Conservation (phyloP, 352 stramenopile species). For the Phytophthora brassicae region DNA sequence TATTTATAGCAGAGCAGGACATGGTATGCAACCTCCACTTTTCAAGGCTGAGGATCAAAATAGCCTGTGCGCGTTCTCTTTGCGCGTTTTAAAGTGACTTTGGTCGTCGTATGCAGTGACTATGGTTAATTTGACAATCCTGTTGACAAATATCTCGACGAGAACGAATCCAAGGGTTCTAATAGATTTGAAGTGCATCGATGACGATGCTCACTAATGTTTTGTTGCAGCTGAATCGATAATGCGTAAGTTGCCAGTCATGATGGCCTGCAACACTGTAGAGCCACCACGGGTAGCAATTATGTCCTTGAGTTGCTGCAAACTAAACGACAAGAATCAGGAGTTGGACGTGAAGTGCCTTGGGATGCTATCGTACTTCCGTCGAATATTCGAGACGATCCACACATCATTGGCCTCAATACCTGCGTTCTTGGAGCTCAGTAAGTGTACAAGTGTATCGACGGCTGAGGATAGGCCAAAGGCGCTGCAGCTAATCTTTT, state of each 20-base stretch:
- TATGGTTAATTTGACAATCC: neutral
- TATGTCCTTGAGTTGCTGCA: slow-evolving; percentile 54
- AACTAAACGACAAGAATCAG: neutral
- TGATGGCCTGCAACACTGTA: slow-evolving; percentile 61
- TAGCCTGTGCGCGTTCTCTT: slow-evolving; percentile 6
- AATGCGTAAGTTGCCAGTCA: slow-evolving; percentile 48
- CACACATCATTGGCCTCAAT: slow-evolving; percentile 76
- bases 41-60: slow-evolving; percentile 15
- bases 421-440: slow-evolving; percentile 52
- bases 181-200: slow-evolving; percentile 72
- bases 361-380: slow-evolving; percentile 37
- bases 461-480: slow-evolving; percentile 41
- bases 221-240: slow-evolving; percentile 1
- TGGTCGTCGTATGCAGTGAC: slow-evolving; percentile 3
- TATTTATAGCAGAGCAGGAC: slow-evolving; percentile 32
- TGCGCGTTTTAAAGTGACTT: neutral
- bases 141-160: slow-evolving; percentile 14
- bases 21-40: neutral
- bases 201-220: slow-evolving; percentile 39
- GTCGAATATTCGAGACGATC: slow-evolving; percentile 76
- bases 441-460: slow-evolving; percentile 42
- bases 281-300: slow-evolving; percentile 57
- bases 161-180: slow-evolving; percentile 64
- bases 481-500: slow-evolving; percentile 10
- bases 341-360: no score